A percentile compares a stretch with the other conserved stretches of the same genome.
Evolutionary conservation across 2,329 filamentous ascomycete species (phyloP).

Genomic region (Phaeoacremonium minimum): DNA sequence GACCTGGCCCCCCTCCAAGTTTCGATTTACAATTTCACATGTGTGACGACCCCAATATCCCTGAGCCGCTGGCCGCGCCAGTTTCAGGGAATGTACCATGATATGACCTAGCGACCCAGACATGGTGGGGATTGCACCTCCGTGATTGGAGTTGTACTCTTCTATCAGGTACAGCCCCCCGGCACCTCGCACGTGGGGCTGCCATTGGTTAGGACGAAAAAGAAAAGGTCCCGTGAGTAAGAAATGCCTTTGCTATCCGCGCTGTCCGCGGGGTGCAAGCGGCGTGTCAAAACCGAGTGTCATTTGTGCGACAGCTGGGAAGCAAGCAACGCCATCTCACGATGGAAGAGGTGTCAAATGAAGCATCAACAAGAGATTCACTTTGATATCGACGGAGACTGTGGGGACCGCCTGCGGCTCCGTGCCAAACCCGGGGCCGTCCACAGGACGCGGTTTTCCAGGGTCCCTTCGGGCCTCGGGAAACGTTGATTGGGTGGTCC

Average conservation of each 20-base stretch:
- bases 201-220: conserved; percentile 14
- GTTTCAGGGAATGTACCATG: too few relatives aligned
- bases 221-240: conserved; percentile 1
- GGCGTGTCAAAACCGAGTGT: too few relatives aligned
- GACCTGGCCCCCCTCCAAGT: too few relatives aligned
- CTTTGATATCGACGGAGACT: conserved; percentile 13
- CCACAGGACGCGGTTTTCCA: conserved; percentile 6
- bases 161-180: conserved; percentile 9
- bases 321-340: conserved; percentile 1
- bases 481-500: conserved; percentile 13
- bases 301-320: not conserved
- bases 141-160: conserved; percentile 10
- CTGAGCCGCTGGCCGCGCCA: too few relatives aligned
- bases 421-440: conserved; percentile 7
- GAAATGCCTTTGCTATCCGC: conserved; percentile 17
- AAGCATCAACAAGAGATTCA: conserved; percentile 7
- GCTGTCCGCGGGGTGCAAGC: conserved; percentile 4
- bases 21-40: too few relatives aligned
- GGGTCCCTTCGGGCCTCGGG: conserved; percentile 12
- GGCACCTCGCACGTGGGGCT: conserved; percentile 17
- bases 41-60: too few relatives aligned
- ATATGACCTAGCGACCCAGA: too few relatives aligned
- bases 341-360: conserved; percentile 8
- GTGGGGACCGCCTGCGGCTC: conserved; percentile 13
- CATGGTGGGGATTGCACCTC: too few relatives aligned